Evolutionary conservation across 176 grass and related monocot species (phyloP).

Genomic region (Zoysia japonica): DNA sequence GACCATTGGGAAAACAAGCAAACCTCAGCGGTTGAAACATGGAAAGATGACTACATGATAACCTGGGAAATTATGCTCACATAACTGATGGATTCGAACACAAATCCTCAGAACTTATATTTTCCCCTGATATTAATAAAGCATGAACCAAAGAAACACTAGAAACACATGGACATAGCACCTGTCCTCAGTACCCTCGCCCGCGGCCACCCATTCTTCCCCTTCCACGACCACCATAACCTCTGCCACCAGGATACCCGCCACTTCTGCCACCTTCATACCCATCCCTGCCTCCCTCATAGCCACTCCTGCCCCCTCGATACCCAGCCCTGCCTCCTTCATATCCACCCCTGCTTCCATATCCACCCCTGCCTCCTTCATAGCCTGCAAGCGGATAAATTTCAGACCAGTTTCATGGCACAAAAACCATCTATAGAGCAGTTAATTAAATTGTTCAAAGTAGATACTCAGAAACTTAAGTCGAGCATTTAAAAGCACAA

Average conservation of each 20-base stretch:
- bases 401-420: not conserved
- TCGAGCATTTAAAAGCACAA: not conserved
- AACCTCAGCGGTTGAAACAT: slow-evolving; percentile 42
- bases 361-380: slow-evolving; percentile 8
- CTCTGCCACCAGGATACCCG: slow-evolving; percentile 37
- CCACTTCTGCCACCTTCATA: slow-evolving; percentile 45
- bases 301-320: not conserved
- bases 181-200: slow-evolving; percentile 39
- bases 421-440: not conserved
- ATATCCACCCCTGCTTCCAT: not conserved
- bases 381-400: slow-evolving; percentile 3
- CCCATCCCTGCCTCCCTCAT: slow-evolving; percentile 18
- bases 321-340: not conserved
- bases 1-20: slow-evolving; percentile 56
- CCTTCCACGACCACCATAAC: slow-evolving; percentile 55
- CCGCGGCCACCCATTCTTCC: slow-evolving; percentile 58
- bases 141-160: slow-evolving; percentile 53
- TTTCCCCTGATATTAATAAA: slow-evolving; percentile 53
- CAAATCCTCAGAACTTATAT: slow-evolving; percentile 43
- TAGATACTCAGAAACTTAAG: too few relatives aligned
- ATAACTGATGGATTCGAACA: slow-evolving; percentile 44
- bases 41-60: slow-evolving; percentile 53
- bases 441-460: not conserved
- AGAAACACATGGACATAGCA: slow-evolving; percentile 30
- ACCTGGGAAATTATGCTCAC: slow-evolving; percentile 45